Base-by-base conservation (phyloP, 2,329 filamentous ascomycete genomes). In the Alternaria atra region DNA sequence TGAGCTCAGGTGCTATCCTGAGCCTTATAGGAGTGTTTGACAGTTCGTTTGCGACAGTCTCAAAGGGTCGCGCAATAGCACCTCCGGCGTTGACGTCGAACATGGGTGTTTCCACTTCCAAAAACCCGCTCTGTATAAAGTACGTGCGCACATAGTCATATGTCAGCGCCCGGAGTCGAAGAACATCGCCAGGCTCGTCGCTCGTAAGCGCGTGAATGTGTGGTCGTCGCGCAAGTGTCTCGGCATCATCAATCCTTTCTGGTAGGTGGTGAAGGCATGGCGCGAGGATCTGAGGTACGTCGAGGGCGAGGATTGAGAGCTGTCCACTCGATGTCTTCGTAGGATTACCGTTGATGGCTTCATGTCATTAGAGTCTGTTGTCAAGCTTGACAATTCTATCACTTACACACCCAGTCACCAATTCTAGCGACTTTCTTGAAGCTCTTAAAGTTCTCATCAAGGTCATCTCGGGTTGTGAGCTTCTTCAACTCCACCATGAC, bases 51-150 rank as follows among this genome's bases (percentile, higher is more conserved):
- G 93, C 90, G 44, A 84, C 81, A 0, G 94, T 98, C 67, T 89
- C 84, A 76, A 99, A 99, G 0, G 95, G 92, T 50, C 92, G 89
- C 1, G 95, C 95, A 39, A 90, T 85, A 5, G 95, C 95, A 40
- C 95, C 95, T n/a, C 93, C 91, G 2, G 94, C 93, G 51, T 89
- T 86, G 47, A 90, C 88, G 7, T 91, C 90, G 53, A 99, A 84
- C 58, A 98, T 92, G 0, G 95, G 95, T 0, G 95, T 99, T 69
- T 91, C 91, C 47, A 98, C 93, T 80, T 97, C 94, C 55, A 93
- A 82, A 73, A 97, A 97, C 6, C 86, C 85, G 46, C 86, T 84
- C 8, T 87, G 83, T 61, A 92, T 83, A 56, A 98, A 87, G 75
- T 91, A 92, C 52, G 87, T 85, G 35, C 93, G 89, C 66, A 98